Conservation (phyloP, 73 alveolate species). For the Urostyla sp. region DNA sequence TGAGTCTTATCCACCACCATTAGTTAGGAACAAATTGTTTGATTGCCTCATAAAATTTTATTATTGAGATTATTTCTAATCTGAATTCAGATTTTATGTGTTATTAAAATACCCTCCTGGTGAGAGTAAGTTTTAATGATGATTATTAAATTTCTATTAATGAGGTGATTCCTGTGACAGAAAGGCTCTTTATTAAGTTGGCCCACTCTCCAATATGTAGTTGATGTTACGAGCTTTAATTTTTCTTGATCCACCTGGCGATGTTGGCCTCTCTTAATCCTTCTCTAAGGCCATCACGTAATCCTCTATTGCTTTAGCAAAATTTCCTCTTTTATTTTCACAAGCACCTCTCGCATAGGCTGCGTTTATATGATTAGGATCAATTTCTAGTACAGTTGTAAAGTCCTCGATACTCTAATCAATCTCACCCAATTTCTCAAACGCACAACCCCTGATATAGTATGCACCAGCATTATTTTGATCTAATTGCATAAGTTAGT, state of each 20-base stretch:
- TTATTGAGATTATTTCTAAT: no score
- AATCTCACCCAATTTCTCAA: slow-evolving; percentile 82
- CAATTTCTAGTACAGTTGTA: slow-evolving; percentile 89
- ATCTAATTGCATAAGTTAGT: slow-evolving; percentile 74
- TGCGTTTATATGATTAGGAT: slow-evolving; percentile 95
- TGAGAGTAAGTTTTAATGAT: no score
- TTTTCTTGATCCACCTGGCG: slow-evolving; percentile 48
- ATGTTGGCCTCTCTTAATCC: slow-evolving; percentile 75
- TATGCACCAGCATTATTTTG: slow-evolving; percentile 83
- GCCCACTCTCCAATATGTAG: slow-evolving; percentile 53
- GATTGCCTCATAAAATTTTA: no score
- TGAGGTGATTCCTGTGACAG: no score
- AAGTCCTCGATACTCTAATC: slow-evolving; percentile 91
- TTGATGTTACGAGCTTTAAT: slow-evolving; percentile 7
- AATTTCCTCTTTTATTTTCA: slow-evolving; percentile 94
- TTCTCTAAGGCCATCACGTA: slow-evolving; percentile 95
- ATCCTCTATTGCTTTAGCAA: slow-evolving; percentile 96
- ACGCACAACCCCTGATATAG: slow-evolving; percentile 87
- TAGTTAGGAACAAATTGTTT: no score
- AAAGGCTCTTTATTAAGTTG: no score
- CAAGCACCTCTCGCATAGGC: slow-evolving; percentile 97
- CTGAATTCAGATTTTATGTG: no score
- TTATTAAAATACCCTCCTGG: no score
- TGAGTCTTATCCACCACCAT: no score
- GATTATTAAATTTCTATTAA: no score